Conservation (phyloP, 2,329 filamentous ascomycete genomes). For the Endothia cerciana region DNA sequence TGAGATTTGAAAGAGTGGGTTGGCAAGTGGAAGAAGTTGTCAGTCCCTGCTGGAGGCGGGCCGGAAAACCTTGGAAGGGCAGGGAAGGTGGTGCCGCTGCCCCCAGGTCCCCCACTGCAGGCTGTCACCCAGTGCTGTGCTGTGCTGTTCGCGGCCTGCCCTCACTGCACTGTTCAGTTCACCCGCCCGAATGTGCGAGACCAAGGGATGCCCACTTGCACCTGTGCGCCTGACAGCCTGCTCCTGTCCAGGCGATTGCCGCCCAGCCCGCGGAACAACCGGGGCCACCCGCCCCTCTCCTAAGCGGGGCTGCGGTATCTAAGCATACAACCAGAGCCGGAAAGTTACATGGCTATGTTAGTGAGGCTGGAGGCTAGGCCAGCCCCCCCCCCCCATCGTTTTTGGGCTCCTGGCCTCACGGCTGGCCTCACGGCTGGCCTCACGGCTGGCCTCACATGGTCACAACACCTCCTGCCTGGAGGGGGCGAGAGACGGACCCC, state of each 20-base stretch:
- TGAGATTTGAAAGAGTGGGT: slow-evolving; percentile 10
- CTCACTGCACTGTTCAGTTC: background rate
- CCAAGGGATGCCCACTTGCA: slow-evolving; percentile 5
- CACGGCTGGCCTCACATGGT: background rate
- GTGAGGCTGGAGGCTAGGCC: background rate
- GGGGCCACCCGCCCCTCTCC: background rate
- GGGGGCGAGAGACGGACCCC: background rate
- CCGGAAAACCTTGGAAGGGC: slow-evolving; percentile 15
- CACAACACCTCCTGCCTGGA: background rate
- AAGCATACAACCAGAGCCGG: background rate
- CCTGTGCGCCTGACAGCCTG: background rate
- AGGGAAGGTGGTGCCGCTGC: slow-evolving; percentile 2
- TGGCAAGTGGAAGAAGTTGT: slow-evolving; percentile 15
- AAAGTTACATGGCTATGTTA: background rate
- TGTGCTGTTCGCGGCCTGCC: too few relatives aligned
- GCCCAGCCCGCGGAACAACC: background rate
- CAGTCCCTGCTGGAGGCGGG: slow-evolving; percentile 8
- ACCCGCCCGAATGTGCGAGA: background rate
- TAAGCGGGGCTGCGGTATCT: background rate
- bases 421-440: too few relatives aligned
- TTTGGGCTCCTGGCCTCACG: background rate
- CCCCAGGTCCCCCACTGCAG: background rate
- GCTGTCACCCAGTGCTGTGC: background rate
- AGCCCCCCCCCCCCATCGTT: slow-evolving; percentile 7
- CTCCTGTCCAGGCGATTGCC: background rate